These are phyloP conservation scores for Blastobotrys buckinghamii DNA, from an alignment of 1,139 yeast species.

Conservation along the genomic window DNA sequence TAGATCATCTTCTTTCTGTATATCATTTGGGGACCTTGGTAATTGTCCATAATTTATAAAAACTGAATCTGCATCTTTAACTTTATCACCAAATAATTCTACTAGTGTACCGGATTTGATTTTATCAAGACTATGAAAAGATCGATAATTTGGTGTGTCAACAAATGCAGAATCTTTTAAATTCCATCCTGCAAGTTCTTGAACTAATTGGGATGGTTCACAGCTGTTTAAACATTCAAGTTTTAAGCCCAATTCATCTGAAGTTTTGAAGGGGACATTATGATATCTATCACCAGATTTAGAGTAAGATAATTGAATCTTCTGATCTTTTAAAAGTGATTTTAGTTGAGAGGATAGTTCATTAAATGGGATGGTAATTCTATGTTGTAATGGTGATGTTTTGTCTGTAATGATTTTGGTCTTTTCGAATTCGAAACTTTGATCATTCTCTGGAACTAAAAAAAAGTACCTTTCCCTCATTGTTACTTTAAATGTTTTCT, in stretches of 20 bases:
- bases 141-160: slow-evolving; percentile 25
- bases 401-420: slow-evolving; percentile 12
- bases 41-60: slow-evolving; percentile 21
- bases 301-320: slow-evolving; percentile 26
- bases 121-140: slow-evolving; percentile 16
- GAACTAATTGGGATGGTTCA: slow-evolving; percentile 16
- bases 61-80: slow-evolving; percentile 19
- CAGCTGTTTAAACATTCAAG: slow-evolving; percentile 15
- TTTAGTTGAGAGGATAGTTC: slow-evolving; percentile 10
- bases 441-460: slow-evolving; percentile 21
- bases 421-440: slow-evolving; percentile 16
- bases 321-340: slow-evolving; percentile 3
- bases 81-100: neutral
- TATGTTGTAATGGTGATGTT: slow-evolving; percentile 23
- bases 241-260: slow-evolving; percentile 28
- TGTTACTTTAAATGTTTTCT: too few species aligned
- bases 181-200: slow-evolving; percentile 5
- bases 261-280: slow-evolving; percentile 27
- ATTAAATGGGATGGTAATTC: slow-evolving; percentile 22
- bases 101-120: too few species aligned
- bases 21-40: slow-evolving; percentile 21
- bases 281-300: slow-evolving; percentile 13
- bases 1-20: slow-evolving; percentile 22
- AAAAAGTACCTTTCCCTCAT: slow-evolving; percentile 24
- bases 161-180: slow-evolving; percentile 13